Conservation (phyloP, 805 yeast genomes). For the Wickerhamomyces tratensis region DNA sequence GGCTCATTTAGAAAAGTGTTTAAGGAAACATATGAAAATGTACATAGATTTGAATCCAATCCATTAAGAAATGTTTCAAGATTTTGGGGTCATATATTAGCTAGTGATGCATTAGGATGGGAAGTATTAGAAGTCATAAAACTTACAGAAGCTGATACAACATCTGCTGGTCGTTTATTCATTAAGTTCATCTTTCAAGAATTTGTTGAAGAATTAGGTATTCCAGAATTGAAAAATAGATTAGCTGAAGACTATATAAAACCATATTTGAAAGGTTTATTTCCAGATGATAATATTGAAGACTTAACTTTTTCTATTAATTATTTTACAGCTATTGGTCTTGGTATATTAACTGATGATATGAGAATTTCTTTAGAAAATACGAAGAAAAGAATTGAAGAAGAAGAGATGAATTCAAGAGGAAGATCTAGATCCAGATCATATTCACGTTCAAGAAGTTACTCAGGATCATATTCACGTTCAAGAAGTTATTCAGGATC, state of each 20-base stretch:
- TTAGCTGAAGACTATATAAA: constrained; percentile 42
- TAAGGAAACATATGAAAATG: constrained; percentile 39
- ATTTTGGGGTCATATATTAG: constrained; percentile 78
- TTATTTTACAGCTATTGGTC: constrained; percentile 85
- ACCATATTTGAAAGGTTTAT: constrained; percentile 44
- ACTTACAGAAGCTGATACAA: constrained; percentile 64
- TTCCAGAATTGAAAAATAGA: constrained; percentile 35
- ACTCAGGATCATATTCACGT: constrained; percentile 18
- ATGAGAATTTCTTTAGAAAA: constrained; percentile 53
- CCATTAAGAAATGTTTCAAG: constrained; percentile 72
- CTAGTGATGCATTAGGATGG: constrained; percentile 62
- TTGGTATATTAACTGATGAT: constrained; percentile 73
- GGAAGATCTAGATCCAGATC: constrained; percentile 4
- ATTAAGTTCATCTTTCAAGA: constrained; percentile 75
- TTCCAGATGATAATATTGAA: constrained; percentile 48
- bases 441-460: constrained; percentile 11
- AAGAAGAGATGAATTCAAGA: constrained; percentile 7
- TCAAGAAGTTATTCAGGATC: constrained; percentile 12
- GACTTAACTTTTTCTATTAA: constrained; percentile 72
- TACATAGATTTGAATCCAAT: constrained; percentile 63
- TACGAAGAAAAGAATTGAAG: constrained; percentile 18
- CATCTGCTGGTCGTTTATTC: constrained; percentile 73
- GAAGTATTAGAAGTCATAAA: constrained; percentile 42
- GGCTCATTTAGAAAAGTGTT: constrained; percentile 44
- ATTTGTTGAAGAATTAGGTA: constrained; percentile 68